Conservation (phyloP, 352 stramenopile genomes). For the Globisporangium cederbergense region DNA sequence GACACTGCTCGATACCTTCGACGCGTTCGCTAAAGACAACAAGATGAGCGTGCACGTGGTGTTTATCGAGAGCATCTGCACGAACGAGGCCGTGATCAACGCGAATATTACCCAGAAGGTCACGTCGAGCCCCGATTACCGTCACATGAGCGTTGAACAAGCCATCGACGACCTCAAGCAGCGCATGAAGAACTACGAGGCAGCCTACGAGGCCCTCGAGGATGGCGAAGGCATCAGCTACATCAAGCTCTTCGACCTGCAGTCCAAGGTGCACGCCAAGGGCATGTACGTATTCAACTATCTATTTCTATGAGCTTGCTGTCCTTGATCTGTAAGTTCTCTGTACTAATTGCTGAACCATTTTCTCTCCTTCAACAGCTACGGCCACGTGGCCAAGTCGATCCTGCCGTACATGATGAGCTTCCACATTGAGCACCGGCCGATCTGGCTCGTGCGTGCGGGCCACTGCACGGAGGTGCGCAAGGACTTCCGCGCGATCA, state of each 20-base stretch:
- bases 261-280: conserved; percentile 86
- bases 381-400: conserved; percentile 88
- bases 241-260: conserved; percentile 88
- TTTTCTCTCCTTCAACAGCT: conserved; percentile 20
- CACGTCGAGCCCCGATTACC: conserved; percentile 78
- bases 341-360: background rate
- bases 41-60: conserved; percentile 86
- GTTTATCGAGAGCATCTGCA: conserved; percentile 93
- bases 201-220: conserved; percentile 82
- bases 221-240: conserved; percentile 86
- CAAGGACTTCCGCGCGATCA: conserved; percentile 62
- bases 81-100: conserved; percentile 88
- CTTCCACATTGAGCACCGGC: conserved; percentile 92
- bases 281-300: conserved; percentile 45
- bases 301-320: background rate
- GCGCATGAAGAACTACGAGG: conserved; percentile 87
- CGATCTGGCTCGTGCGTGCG: conserved; percentile 91
- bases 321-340: background rate
- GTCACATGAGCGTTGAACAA: conserved; percentile 61
- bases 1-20: conserved; percentile 59
- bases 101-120: conserved; percentile 82
- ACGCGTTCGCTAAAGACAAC: conserved; percentile 46
- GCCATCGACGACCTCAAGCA: conserved; percentile 77
- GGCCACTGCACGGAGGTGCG: conserved; percentile 81
- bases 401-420: conserved; percentile 94